Base-by-base conservation (phyloP, 495 filamentous ascomycete species). In the Stereocaulon alpinum region DNA sequence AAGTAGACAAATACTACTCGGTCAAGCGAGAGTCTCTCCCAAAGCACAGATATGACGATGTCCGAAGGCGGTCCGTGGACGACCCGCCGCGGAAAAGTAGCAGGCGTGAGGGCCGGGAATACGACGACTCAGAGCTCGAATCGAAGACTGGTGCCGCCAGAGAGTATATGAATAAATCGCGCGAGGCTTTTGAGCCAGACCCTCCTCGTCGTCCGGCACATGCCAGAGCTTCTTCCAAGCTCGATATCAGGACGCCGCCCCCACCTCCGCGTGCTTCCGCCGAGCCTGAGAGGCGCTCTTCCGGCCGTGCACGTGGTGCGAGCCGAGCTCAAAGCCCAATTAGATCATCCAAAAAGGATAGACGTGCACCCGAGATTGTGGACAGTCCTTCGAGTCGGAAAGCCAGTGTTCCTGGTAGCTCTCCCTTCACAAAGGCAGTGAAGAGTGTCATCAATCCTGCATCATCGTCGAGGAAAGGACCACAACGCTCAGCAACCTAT, bases 121-220 rank as follows among this genome's bases (percentile, higher is more conserved):
- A 56, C 22, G 67, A 43, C 57, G 61, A 69, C 51, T 52, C 49
- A 37, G 71, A 72, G 55, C 67, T 71, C 15, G 62, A 72, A n/a
- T 63, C 40, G n/a, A 61, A 66, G 55, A 53, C 56, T 7, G 58
- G 43, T 32, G 56, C 42, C 3, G 76, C 71, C 0, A 55, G 64
- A 34, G 67, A 76, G 37, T 75, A 79, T 49, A 77, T 79, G 40
- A 63, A 63, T 20, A 59, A 58, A 51, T 30, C 61, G 34, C 60
- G 58, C 17, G 62, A 61, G 34, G 32, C 48, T 3, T 47, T 59
- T 30, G 64, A 64, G 29, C 2, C 43, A n/a, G 52, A 61, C 15
- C 37, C 53, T 42, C 40, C 44, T 27, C 62, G 63, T 37, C 45
- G 49, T 15, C 17, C 60, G 18, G 32, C 50, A 50, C 53, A 53